phyloP scores from a whole-genome alignment of 345 rosid species.

The Linum lewisii region DNA sequence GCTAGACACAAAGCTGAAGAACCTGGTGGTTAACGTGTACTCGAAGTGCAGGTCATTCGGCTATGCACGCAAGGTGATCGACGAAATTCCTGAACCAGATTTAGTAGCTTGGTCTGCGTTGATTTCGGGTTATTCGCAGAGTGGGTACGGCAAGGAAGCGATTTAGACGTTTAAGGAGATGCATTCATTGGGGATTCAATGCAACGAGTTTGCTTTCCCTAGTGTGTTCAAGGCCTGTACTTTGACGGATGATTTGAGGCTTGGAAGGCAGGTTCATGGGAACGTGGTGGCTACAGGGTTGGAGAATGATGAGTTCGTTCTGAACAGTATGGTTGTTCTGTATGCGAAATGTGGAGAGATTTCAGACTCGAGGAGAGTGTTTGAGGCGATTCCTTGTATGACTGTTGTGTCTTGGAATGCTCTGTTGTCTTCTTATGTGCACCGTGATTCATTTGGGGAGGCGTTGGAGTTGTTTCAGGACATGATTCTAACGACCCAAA shows the following conservation, averaged over 20 bases:
- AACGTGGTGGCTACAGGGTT: constrained; percentile 39
- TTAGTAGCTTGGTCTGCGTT: constrained; percentile 58
- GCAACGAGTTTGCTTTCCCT: constrained; percentile 52
- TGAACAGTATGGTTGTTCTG: constrained; percentile 45
- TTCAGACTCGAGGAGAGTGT: constrained; percentile 37
- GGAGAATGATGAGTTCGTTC: constrained; percentile 46
- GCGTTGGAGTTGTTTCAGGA: constrained; percentile 38
- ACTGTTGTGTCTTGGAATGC: constrained; percentile 59
- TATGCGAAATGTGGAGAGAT: constrained; percentile 48
- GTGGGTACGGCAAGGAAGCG: constrained; percentile 38
- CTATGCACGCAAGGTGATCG: constrained; percentile 42
- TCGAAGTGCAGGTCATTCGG: constrained; percentile 30
- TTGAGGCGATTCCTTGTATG: constrained; percentile 31
- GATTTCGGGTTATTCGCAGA: constrained; percentile 47
- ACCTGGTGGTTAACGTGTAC: constrained; percentile 27
- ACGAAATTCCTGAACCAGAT: constrained; percentile 46
- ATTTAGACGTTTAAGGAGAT: constrained; percentile 29
- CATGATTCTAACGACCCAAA: constrained; percentile 35
- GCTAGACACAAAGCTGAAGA: constrained; percentile 23
- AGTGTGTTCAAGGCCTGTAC: constrained; percentile 51
- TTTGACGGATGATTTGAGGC: constrained; percentile 24
- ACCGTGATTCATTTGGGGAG: constrained; percentile 27
- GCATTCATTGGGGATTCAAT: constrained; percentile 39
- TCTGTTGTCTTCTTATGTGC: constrained; percentile 46
- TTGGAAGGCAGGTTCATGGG: constrained; percentile 58